Base-by-base conservation (phyloP, 495 filamentous ascomycete genomes). In the Cercophora newfieldiana region DNA sequence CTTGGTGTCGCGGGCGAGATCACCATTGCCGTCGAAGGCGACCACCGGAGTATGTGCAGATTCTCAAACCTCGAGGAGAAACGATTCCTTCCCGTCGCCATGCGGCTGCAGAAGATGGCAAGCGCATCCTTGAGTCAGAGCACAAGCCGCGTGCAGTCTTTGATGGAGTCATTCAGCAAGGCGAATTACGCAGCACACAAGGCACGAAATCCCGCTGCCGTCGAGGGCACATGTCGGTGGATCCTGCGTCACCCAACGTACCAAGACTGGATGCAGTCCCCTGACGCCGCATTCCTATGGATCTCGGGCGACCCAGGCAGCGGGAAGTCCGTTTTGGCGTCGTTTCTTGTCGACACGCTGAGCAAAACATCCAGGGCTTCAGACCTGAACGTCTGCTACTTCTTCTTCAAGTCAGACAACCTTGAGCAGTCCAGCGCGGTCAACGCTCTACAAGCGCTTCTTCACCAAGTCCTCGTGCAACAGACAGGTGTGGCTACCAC, bases 351-450 rank as follows among this genome's bases (percentile, higher is more conserved):
- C 21, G 37, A 51, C 37, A n/a, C 7, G 4, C 28, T 24, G 5
- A 24, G 16, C 19, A 10, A 22, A 19, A 44, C 19, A 7, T 8
- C 44, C 21, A 21, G 25, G 21, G 18, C 16, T 19, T 7, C 58
- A 7, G 33, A 48, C 12, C 8, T 30, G 1, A 51, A 56, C 22
- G 25, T 51, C 3, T 62, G 59, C 59, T 51, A 49, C 19, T 62
- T 62, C 59, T 49, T 49, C 44, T 62, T 62, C 59, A 50, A 62
- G 37, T 21, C 37, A 7, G 59, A 62, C 47, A 51, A 50, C 22
- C 16, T 22, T 3, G 59, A 62, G n/a, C 59, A 62, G 19, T 28
- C 12, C 10, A 29, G 25, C 21, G 59, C 47, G 21, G n/a, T 5
- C 37, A 50, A 1, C 24, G 59, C 44, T 7, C 12, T 62, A 6